Evolutionary conservation across 1,284 basidiomycete genomes (phyloP).

Genomic region (Boletus mariae): DNA sequence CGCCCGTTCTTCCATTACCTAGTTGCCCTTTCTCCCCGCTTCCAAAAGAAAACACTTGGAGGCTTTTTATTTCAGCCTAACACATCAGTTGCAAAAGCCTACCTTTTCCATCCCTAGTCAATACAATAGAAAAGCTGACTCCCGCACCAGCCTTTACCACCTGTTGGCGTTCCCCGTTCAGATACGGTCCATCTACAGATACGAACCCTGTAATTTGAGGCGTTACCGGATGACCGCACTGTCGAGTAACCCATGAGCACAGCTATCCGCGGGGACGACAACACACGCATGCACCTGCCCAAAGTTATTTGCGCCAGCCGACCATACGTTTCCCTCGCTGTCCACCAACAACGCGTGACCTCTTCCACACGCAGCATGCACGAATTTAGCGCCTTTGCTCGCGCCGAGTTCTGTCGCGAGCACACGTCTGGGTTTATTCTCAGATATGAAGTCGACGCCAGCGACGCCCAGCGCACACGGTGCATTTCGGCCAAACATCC

Average conservation of each 20-base stretch:
- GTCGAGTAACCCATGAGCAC: constrained; percentile 15
- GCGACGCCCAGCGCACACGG: constrained; percentile 55
- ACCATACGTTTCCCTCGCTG: constrained; percentile 79
- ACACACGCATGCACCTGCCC: constrained; percentile 61
- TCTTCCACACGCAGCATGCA: constrained; percentile 79
- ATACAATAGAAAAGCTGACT: constrained; percentile 77
- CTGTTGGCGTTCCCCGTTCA: constrained; percentile 56
- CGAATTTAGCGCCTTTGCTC: constrained; percentile 59
- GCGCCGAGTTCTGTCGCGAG: constrained; percentile 62
- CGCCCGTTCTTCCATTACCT: constrained; percentile 87
- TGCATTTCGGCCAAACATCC: constrained; percentile 83
- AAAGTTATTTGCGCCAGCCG: constrained; percentile 77
- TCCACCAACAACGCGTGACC: constrained; percentile 83
- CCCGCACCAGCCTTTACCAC: constrained; percentile 78
- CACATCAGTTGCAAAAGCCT: constrained; percentile 11
- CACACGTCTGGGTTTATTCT: constrained; percentile 66
- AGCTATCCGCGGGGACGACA: not conserved
- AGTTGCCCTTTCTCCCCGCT: constrained; percentile 92
- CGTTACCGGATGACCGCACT: constrained; percentile 71
- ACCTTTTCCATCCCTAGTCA: constrained; percentile 79
- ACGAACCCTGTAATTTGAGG: constrained; percentile 67
- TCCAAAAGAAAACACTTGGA: constrained; percentile 79
- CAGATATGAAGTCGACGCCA: constrained; percentile 57
- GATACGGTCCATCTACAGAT: constrained; percentile 52
- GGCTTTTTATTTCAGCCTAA: constrained; percentile 4